Base-by-base conservation (phyloP, 352 stramenopile species). In the Pythium aquatile region DNA sequence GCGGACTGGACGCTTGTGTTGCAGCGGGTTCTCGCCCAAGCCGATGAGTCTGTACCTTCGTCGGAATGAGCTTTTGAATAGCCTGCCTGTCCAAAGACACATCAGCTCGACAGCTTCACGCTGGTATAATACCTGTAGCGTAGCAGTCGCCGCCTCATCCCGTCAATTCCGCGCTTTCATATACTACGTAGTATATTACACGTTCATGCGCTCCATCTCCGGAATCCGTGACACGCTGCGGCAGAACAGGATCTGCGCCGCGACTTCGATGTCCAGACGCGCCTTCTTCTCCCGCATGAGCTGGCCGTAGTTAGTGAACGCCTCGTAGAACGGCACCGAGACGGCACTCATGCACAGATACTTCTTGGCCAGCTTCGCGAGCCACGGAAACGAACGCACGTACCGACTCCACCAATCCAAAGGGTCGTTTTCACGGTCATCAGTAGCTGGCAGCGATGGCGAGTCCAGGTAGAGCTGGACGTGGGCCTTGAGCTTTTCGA, bases 161-260 rank as follows among this genome's bases (percentile, higher is more conserved):
- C 40, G 40, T 48, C 11, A 48, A 28, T 37, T 8, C 40, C 16
- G 14, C 37, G 14, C 14, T 51, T 29, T 51, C 44, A 51, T 51
- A 51, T 48, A 69, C 52, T 74, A 88, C 24, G 79, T 24, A 24
- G 20, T 49, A 48, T 48, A 69, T 61, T 74, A 88, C 24, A 81
- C 82, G 56, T 88, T 88, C 63, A 93, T 90, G 39, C 84, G 84
- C 40, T 93, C 82, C 82, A 93, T 93, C 68, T 94, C 85, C 13
- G 83, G 81, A 40, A 94, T 91, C 8, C 82, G 68, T 39, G 78
- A 91, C 3, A 90, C 85, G 42, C 82, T 91, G 42, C 83, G 79
- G 59, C 83, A 90, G 59, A 94, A 94, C 24, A 94, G 70, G 42
- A 91, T 85, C 65, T 91, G 83, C 16, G 81, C 81, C 17, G 82